Percentiles rank a stretch among this genome's conserved stretches.
Evolutionary conservation across 2,329 filamentous ascomycete species (phyloP).

Genomic region (Calonectria montana): DNA sequence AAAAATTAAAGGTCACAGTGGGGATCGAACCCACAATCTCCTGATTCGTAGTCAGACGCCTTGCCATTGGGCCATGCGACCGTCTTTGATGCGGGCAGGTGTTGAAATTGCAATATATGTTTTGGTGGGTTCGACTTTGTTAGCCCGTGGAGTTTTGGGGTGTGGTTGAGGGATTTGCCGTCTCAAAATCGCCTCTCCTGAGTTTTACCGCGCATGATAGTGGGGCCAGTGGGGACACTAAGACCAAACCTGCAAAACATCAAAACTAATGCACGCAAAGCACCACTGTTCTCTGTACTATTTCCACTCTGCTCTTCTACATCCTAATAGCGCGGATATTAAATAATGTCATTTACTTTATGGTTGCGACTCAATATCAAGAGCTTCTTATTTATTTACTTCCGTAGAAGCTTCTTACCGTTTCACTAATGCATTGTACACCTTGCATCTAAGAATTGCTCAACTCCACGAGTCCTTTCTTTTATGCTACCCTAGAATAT

Average conservation of each 20-base stretch:
- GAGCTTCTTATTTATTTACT: no score
- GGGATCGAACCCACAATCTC: constrained; percentile 49
- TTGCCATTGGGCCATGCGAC: constrained; percentile 36
- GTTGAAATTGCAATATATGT: neutral
- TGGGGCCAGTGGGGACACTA: neutral
- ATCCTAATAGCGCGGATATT: no score
- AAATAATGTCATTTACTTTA: no score
- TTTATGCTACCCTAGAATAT: no score
- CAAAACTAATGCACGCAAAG: no score
- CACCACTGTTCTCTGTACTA: no score
- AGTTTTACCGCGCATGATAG: neutral
- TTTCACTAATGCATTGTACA: no score
- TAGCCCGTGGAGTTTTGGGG: neutral
- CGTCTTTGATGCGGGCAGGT: neutral
- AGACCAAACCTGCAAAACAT: neutral
- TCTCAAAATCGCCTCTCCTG: neutral
- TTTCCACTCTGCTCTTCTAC: no score
- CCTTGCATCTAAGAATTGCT: no score
- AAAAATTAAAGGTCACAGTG: constrained; percentile 30
- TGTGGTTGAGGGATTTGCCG: constrained; percentile 6
- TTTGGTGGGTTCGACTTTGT: neutral
- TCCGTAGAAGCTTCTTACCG: no score
- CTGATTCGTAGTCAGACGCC: constrained; percentile 50
- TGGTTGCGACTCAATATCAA: no score
- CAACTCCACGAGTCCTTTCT: no score